These are phyloP conservation scores for Gastrolobium villosum DNA, from an alignment of 306 rosid genomes.

Conservation along the genomic window DNA sequence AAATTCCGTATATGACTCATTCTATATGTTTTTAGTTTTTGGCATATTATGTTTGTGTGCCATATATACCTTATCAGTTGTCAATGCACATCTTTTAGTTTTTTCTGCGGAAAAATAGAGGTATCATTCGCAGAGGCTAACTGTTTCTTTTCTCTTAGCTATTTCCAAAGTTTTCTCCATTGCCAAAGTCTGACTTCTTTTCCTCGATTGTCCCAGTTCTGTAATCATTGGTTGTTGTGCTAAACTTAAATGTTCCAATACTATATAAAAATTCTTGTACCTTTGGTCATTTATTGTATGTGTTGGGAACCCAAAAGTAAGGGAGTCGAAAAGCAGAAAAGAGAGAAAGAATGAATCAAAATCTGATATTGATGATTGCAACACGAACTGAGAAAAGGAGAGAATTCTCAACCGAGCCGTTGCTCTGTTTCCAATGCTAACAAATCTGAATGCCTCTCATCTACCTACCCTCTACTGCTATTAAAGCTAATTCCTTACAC, in stretches of 20 bases:
- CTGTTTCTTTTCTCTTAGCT: conserved; percentile 11
- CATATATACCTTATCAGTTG: background rate
- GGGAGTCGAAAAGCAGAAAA: too few relatives aligned
- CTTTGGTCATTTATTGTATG: background rate
- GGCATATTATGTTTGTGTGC: background rate
- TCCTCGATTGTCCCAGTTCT: conserved; percentile 10
- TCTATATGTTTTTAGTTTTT: conserved; percentile 23
- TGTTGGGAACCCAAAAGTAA: too few relatives aligned
- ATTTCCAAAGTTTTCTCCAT: background rate
- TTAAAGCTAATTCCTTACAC: too few relatives aligned
- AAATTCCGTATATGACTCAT: background rate
- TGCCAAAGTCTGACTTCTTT: conserved; percentile 7
- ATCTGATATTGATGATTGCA: too few relatives aligned
- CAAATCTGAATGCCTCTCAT: too few relatives aligned
- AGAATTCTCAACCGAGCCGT: too few relatives aligned
- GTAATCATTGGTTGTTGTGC: conserved; percentile 15
- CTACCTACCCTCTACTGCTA: too few relatives aligned
- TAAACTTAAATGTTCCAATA: conserved; percentile 27
- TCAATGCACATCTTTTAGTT: background rate
- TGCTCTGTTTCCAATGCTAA: too few relatives aligned
- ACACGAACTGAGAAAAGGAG: too few relatives aligned
- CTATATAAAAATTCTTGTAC: background rate
- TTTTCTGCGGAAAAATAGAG: background rate
- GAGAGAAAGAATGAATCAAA: too few relatives aligned
- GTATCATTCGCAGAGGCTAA: background rate